Conservation (phyloP, 2,329 filamentous ascomycete species). For the Neofusicoccum sp. region DNA sequence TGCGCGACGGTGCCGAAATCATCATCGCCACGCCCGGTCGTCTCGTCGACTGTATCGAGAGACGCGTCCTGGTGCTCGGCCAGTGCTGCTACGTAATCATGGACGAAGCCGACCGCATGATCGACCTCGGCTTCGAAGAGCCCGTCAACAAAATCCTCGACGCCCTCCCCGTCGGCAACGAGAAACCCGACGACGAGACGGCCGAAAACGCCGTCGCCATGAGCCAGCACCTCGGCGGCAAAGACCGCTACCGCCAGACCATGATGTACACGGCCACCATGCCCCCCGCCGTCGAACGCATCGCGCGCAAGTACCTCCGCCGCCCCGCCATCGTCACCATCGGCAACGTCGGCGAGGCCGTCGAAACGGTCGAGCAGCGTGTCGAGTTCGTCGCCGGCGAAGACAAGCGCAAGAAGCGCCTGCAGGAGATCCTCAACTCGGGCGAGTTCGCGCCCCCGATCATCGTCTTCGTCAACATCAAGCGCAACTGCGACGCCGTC, state of each 20-base stretch:
- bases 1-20: constrained; percentile 93
- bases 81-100: constrained; percentile 99
- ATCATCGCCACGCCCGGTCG: constrained; percentile 98
- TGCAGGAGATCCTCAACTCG: constrained; percentile 84
- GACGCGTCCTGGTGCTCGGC: constrained; percentile 85
- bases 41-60: constrained; percentile 94
- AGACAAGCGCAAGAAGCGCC: constrained; percentile 93
- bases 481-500: constrained; percentile 95
- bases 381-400: constrained; percentile 90
- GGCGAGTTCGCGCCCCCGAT: constrained; percentile 84
- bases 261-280: constrained; percentile 99
- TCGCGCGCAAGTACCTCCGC: constrained; percentile 94
- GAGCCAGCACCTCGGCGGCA: constrained; percentile 73
- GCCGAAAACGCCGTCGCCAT: constrained; percentile 87
- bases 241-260: constrained; percentile 87
- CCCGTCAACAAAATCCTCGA: constrained; percentile 97
- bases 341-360: constrained; percentile 90
- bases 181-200: constrained; percentile 92
- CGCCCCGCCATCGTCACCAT: constrained; percentile 93
- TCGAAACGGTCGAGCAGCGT: constrained; percentile 96
- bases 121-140: constrained; percentile 97
- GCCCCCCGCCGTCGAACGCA: constrained; percentile 88
- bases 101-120: constrained; percentile 99
- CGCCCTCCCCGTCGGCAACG: constrained; percentile 86
- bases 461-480: constrained; percentile 99